A percentile compares a stretch with the other conserved stretches of the same genome.
Evolutionary conservation across 495 filamentous ascomycete species (phyloP).

Genomic region (Parathielavia hyrcaniae): DNA sequence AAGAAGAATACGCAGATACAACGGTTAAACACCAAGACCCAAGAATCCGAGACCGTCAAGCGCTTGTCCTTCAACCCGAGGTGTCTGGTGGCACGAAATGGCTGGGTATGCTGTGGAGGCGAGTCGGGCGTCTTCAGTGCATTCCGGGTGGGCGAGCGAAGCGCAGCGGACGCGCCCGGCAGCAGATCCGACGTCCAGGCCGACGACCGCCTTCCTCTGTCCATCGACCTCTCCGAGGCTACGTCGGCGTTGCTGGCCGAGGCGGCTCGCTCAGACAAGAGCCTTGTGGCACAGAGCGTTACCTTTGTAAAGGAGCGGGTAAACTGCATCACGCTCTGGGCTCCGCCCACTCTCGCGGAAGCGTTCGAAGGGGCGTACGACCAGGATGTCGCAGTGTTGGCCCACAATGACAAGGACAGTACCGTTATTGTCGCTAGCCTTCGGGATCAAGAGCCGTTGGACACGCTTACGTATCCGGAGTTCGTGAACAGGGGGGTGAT

Average conservation of each 20-base stretch:
- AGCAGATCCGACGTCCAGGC: conserved; percentile 42
- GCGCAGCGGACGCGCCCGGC: conserved; percentile 28
- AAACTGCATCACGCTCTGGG: conserved; percentile 54
- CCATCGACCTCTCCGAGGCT: conserved; percentile 39
- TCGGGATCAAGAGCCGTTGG: conserved; percentile 43
- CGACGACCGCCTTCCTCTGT: conserved; percentile 56
- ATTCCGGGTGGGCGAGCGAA: conserved; percentile 52
- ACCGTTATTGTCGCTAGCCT: conserved; percentile 76
- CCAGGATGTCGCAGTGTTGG: conserved; percentile 43
- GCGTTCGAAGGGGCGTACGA: conserved; percentile 35
- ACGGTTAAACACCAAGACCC: conserved; percentile 62
- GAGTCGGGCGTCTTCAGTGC: conserved; percentile 78
- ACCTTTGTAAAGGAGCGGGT: conserved; percentile 46
- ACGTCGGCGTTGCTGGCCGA: conserved; percentile 22
- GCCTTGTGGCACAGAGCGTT: conserved; percentile 34
- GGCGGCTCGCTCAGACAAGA: conserved; percentile 29
- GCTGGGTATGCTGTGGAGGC: conserved; percentile 87
- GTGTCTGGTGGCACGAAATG: conserved; percentile 76
- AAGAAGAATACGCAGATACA: conserved; percentile 53
- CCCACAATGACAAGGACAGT: conserved; percentile 94
- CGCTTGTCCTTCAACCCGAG: conserved; percentile 73
- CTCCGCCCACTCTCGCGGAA: conserved; percentile 29
- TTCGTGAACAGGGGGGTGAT: conserved; percentile 89
- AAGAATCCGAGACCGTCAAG: conserved; percentile 68
- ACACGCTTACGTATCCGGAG: conserved; percentile 64